Base-by-base conservation (phyloP, 2,329 filamentous ascomycete species). In the Lachnellula hyalina region DNA sequence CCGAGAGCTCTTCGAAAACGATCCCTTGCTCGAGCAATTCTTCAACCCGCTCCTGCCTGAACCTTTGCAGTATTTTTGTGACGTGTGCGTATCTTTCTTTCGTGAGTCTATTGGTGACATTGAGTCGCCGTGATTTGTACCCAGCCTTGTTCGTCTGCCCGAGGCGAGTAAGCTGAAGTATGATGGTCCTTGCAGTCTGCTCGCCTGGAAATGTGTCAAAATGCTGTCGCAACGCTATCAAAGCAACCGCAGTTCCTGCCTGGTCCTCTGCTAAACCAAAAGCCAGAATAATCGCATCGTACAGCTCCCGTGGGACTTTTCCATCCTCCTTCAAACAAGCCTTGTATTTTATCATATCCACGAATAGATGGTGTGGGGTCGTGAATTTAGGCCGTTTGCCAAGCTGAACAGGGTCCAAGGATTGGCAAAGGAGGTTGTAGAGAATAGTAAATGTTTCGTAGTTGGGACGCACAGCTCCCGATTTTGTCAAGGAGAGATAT, bases 261-360 rank as follows among this genome's bases (percentile, higher is more conserved):
- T 76, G 68, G 59, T 82, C 79, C 47, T 75, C 71, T 1, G 71
- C 72, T 7, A 78, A 66, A 56, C 75, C 77, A 64, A 81, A 79
- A 60, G 73, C 76, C 34, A 75, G 71, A 28, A 80, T 72, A 47
- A 82, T 77, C 54, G 75, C 72, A 58, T 80, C 72, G 56, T 81
- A 81, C 2, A 81, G 61, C 5, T 77, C 75, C 53, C 70, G 71
- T 21, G 76, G 74, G 55, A 80, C 73, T 40, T 73, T 70, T 25
- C 68, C 64, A 17, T 67, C 63, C 12, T 66, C 65, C 3, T 51
- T 59, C 44, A 69, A 63, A 50, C 67, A 63, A 21, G 53, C 54
- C 49, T 68, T 68, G 73, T 77, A 76, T n/a, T 66, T 66, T 54
- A 76, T 71, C 76, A 81, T 80, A 51, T 76, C 70, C 4, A 67